Conservation (phyloP, 2,329 filamentous ascomycete species). For the Dactylellina parvicollis region DNA sequence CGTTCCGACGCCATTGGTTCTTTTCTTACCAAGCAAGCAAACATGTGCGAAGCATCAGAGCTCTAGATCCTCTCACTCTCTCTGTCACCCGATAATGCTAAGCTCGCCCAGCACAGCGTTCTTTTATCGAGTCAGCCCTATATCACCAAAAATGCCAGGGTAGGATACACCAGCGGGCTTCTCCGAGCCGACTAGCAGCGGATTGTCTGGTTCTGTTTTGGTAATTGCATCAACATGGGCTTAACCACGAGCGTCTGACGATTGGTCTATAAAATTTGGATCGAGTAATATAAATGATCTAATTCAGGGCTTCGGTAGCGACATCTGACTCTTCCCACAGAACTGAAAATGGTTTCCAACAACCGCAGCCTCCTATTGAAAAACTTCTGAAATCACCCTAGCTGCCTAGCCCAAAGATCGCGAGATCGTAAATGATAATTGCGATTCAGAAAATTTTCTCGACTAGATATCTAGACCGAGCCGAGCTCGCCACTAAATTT, state of each 20-base stretch:
- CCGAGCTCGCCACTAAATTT: background rate
- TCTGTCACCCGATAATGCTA: constrained; percentile 19
- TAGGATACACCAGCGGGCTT: constrained; percentile 16
- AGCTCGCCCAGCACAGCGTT: background rate
- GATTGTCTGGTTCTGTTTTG: background rate
- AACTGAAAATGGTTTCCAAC: background rate
- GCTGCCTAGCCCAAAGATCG: constrained; percentile 19
- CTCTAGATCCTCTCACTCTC: constrained; percentile 23
- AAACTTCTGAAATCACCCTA: background rate
- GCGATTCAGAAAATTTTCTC: constrained; percentile 4
- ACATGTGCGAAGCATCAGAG: constrained; percentile 26
- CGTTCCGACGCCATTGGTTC: constrained; percentile 28
- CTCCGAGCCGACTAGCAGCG: constrained; percentile 20
- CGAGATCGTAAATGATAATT: constrained; percentile 22
- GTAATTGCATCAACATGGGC: constrained; percentile 1
- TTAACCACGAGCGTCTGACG: constrained; percentile 42
- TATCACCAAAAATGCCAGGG: constrained; percentile 1
- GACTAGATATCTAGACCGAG: too few relatives aligned
- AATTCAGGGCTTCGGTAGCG: constrained; percentile 35
- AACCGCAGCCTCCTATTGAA: background rate
- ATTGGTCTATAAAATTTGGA: constrained; percentile 40
- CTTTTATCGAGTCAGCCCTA: constrained; percentile 36
- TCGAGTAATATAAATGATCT: constrained; percentile 51
- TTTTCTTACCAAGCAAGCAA: constrained; percentile 21
- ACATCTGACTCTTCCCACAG: constrained; percentile 33